These are phyloP conservation scores for Bullera alba DNA, from an alignment of 768 basidiomycete genomes.

Conservation along the genomic window DNA sequence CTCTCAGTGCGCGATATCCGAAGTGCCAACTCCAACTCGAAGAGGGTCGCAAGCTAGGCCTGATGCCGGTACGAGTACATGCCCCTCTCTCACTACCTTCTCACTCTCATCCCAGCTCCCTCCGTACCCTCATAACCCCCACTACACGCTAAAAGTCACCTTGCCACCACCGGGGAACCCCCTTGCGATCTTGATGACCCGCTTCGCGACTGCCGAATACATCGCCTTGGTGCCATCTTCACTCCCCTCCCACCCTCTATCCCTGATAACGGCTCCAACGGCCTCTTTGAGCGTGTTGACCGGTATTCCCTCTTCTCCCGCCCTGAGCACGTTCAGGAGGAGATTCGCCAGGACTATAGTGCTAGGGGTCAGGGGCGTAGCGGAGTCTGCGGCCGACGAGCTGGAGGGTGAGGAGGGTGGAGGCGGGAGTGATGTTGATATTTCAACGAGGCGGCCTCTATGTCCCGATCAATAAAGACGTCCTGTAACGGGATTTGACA, in stretches of 20 bases:
- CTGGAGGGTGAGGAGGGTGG: conserved; percentile 20
- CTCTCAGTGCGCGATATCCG: too few species aligned
- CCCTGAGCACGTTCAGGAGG: conserved; percentile 18
- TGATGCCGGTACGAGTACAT: too few species aligned
- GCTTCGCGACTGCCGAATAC: conserved; percentile 35
- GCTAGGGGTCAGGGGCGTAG: conserved; percentile 21
- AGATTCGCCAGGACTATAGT: conserved; percentile 33
- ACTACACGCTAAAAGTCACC: too few species aligned
- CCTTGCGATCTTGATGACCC: conserved; percentile 35
- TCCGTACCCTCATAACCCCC: too few species aligned
- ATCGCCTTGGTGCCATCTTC: conserved; percentile 29
- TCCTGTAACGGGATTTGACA: too few species aligned
- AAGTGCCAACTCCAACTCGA: too few species aligned
- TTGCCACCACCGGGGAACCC: conserved; percentile 14
- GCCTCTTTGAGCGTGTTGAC: conserved; percentile 32
- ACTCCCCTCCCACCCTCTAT: conserved; percentile 27
- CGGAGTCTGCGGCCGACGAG: background rate
- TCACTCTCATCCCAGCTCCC: too few species aligned
- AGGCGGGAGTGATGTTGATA: conserved; percentile 7
- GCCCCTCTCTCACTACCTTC: too few species aligned
- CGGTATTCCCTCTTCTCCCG: conserved; percentile 5
- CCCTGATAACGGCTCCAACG: conserved; percentile 18
- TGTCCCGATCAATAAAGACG: background rate
- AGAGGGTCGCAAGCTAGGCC: too few species aligned
- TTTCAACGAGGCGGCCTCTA: background rate